phyloP scores from a whole-genome alignment of 2,329 filamentous ascomycete genomes.

The Xylariaceae sp. region DNA sequence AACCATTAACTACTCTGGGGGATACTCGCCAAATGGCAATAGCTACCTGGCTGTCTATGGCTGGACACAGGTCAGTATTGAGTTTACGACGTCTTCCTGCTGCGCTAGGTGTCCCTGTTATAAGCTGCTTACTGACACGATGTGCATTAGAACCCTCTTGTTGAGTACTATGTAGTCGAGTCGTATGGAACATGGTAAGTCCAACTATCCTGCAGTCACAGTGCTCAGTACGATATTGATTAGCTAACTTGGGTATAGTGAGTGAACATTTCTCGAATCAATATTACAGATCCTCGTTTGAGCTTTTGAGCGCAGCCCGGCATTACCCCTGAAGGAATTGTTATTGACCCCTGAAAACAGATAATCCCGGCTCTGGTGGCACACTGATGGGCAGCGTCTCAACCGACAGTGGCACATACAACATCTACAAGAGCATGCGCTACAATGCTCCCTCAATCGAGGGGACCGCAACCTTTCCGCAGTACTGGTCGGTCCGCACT shows the following conservation, averaged over 20 bases:
- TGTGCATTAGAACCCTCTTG: background rate
- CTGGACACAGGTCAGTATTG: background rate
- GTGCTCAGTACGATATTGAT: no score
- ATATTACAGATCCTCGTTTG: no score
- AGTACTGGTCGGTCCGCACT: conserved; percentile 47
- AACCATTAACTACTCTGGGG: conserved; percentile 44
- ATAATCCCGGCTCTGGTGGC: conserved; percentile 35
- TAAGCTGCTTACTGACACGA: background rate
- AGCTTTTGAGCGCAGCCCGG: no score
- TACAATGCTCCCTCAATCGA: conserved; percentile 40
- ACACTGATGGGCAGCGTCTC: conserved; percentile 27
- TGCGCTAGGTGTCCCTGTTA: no score
- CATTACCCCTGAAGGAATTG: no score
- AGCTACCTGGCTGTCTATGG: conserved; percentile 33
- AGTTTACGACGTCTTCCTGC: no score
- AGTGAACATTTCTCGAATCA: no score
- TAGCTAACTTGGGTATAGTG: no score
- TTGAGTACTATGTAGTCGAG: conserved; percentile 4
- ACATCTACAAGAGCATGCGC: conserved; percentile 29
- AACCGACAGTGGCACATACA: conserved; percentile 31
- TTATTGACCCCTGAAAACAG: no score
- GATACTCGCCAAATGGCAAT: conserved; percentile 44
- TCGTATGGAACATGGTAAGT: conserved; percentile 10
- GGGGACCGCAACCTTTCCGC: conserved; percentile 44
- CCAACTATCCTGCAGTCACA: no score